Evolutionary conservation across 2,329 filamentous ascomycete genomes (phyloP), one percentile per base, ranked within the genome.

Genomic region (Fusarium pseudonygamai): DNA sequence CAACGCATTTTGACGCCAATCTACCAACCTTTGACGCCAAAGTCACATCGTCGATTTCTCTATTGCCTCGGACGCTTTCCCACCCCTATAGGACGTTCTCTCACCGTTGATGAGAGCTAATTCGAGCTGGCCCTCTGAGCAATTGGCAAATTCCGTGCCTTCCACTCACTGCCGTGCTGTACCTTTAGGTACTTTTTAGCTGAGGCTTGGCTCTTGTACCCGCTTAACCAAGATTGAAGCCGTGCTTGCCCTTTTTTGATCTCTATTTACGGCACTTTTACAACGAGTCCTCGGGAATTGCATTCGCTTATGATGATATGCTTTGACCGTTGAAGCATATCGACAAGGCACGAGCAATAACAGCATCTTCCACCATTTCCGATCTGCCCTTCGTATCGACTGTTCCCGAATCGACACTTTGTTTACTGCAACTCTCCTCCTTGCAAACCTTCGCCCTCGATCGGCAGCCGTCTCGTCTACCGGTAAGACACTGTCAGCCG

Each of bases 261-360:
- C 40, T 47, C 32, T 45, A 45, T 50, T 69, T 20, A 74, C 67
- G 63, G 69, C 62, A 70, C 60, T 53, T 53, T 66, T n/a, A 37
- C 52, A 32, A 60, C 42, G 18, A 52, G 50, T 65, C 20, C 43
- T 58, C 50, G 58, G 66, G 49, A 69, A 57, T 50, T 58, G 43
- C 16, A 47, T 24, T 61, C 42, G 32, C 57, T 43, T 62, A 60
- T 71, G 47, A 69, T 57, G 59, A 56, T 57, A 55, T 50, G 18
- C 22, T 43, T 52, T 36, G 24, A 39, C 32, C 16, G 15, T 56
- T 56, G 43, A 61, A 47, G 30, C 30, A 36, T 62, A 47, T 69
- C 43, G 45, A 50, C 46, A 56, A 68, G 49, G 42, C 34, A 60
- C 60, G 46, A 55, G 46, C 43, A 67, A 45, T 50, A 45, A 43